A percentile compares a stretch with the other conserved stretches of the same genome.
Conservation (phyloP, 2,329 filamentous ascomycete species). For the Trichoderma sp. region DNA sequence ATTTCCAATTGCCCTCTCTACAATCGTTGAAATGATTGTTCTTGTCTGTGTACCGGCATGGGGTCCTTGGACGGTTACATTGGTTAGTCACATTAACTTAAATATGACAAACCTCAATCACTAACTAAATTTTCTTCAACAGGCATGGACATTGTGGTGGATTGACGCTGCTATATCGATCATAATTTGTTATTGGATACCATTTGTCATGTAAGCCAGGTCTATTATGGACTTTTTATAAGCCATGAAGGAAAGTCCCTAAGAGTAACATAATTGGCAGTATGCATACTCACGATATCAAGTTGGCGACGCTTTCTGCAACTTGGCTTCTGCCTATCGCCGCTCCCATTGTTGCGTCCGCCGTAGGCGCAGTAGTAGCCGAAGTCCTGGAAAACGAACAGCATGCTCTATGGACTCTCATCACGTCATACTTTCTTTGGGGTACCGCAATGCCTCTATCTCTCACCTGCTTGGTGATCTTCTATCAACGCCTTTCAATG, state of each 20-base stretch:
- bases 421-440: not conserved
- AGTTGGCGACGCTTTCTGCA: not conserved
- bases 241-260: fast-evolving
- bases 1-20: slow-evolving; percentile 1
- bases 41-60: not conserved
- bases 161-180: not conserved
- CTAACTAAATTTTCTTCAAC: not conserved
- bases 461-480: not conserved
- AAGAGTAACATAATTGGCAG: not conserved
- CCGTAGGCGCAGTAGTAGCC: not conserved
- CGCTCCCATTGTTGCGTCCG: not conserved
- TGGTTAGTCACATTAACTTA: not conserved
- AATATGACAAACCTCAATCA: not conserved
- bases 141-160: slow-evolving; percentile 9
- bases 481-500: not conserved
- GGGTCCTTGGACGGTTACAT: not conserved
- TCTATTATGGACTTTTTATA: not conserved
- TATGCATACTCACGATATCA: not conserved
- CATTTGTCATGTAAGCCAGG: slow-evolving; percentile 1
- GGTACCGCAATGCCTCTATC: slow-evolving; percentile 8
- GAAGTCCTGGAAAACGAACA: not conserved
- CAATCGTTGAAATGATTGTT: slow-evolving; percentile 6
- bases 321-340: slow-evolving; percentile 8
- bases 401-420: slow-evolving; percentile 9
- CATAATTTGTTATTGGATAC: not conserved